Conservation (phyloP, 257 asterid species). For the Nicotiana undulata region DNA sequence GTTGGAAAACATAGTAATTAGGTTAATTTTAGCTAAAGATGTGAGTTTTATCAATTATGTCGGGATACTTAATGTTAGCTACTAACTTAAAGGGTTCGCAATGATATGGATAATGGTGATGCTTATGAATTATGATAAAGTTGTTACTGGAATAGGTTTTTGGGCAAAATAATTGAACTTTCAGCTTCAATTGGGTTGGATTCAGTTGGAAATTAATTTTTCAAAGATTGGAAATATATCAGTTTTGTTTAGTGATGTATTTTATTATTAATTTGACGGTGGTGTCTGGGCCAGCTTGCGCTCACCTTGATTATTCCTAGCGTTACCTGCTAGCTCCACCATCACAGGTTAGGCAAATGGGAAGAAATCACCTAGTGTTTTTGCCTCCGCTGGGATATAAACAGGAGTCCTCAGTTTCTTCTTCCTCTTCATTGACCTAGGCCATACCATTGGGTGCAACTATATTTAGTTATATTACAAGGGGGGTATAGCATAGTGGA, state of each 20-base stretch:
- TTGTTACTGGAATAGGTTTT: not conserved
- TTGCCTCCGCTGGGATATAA: too few relatives aligned
- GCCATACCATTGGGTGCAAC: too few relatives aligned
- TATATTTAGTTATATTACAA: too few relatives aligned
- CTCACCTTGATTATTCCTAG: too few relatives aligned
- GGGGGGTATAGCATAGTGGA: not conserved
- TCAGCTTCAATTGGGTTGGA: not conserved
- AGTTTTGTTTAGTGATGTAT: not conserved
- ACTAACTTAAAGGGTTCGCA: not conserved
- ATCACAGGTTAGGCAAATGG: too few relatives aligned
- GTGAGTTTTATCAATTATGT: not conserved
- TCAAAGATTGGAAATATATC: not conserved
- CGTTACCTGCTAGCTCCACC: not conserved
- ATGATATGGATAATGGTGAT: not conserved
- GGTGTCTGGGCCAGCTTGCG: too few relatives aligned
- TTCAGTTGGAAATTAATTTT: not conserved
- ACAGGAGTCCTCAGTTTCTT: too few relatives aligned
- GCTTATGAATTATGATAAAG: not conserved
- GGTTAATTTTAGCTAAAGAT: not conserved
- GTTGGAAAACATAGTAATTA: not conserved
- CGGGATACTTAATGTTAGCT: not conserved
- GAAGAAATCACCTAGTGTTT: too few relatives aligned
- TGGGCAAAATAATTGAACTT: not conserved
- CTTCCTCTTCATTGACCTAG: too few relatives aligned
- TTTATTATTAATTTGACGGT: not conserved